Conservation (phyloP, 345 rosid genomes). For the Populus deltoides region DNA sequence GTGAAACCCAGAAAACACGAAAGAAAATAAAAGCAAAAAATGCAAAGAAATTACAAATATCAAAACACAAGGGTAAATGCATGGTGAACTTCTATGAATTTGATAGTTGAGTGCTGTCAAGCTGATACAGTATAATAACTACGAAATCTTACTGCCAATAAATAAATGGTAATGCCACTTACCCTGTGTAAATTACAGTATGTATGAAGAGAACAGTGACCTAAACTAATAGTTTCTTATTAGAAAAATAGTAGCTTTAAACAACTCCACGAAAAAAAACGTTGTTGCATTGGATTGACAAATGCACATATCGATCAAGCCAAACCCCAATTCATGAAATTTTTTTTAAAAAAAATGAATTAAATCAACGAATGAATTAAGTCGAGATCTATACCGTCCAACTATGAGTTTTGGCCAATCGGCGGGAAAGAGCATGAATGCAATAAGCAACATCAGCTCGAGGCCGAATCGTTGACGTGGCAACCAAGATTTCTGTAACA, state of each 20-base stretch:
- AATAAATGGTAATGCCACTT: too few relatives aligned
- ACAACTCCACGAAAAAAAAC: background rate
- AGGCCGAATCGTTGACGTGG: conserved; percentile 73
- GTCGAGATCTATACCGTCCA: conserved; percentile 65
- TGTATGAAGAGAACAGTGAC: too few relatives aligned
- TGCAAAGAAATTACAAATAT: too few relatives aligned
- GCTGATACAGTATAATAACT: too few relatives aligned
- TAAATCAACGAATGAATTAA: background rate
- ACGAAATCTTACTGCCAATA: too few relatives aligned
- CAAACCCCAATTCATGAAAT: background rate
- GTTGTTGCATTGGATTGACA: background rate
- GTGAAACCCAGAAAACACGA: too few relatives aligned
- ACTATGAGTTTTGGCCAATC: conserved; percentile 78
- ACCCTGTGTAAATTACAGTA: too few relatives aligned
- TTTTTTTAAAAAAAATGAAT: background rate
- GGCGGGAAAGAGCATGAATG: conserved; percentile 74
- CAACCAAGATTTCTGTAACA: conserved; percentile 61
- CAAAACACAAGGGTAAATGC: too few relatives aligned
- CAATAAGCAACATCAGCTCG: conserved; percentile 93
- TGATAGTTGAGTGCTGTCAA: too few relatives aligned
- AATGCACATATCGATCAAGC: background rate
- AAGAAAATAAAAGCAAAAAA: too few relatives aligned
- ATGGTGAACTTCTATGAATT: too few relatives aligned
- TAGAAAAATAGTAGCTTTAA: background rate
- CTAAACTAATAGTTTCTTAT: background rate